Percentiles rank a stretch among this genome's conserved stretches.
phyloP scores from a whole-genome alignment of 2,329 filamentous ascomycete species.

The Lasiodiplodia gonubiensis region DNA sequence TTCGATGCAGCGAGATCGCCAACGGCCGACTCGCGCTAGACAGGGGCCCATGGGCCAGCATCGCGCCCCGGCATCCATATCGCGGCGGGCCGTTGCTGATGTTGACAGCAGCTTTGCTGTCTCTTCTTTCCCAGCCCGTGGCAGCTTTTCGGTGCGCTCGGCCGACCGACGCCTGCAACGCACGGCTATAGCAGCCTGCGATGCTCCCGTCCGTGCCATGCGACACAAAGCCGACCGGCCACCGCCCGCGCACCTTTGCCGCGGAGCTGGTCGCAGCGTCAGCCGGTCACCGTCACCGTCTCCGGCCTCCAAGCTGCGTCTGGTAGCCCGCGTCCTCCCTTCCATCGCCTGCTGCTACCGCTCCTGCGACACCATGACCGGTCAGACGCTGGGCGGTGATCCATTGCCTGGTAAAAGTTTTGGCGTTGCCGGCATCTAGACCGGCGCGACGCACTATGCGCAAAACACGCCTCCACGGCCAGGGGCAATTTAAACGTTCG shows the following conservation, averaged over 20 bases:
- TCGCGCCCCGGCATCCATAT: constrained; percentile 13
- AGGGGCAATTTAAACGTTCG: constrained; percentile 25
- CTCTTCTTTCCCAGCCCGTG: background rate
- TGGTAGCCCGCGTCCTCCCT: too few species aligned
- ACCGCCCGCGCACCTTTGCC: background rate
- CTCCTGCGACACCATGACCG: constrained; percentile 13
- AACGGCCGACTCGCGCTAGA: constrained; percentile 9
- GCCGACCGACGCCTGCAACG: constrained; percentile 11
- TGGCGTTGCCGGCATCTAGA: constrained; percentile 17
- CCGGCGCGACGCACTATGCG: constrained; percentile 17
- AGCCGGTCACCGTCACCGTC: background rate
- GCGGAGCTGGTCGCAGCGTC: background rate
- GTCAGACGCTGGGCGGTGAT: background rate
- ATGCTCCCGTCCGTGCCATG: constrained; percentile 9
- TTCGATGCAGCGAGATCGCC: constrained; percentile 27
- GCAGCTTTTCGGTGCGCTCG: constrained; percentile 10
- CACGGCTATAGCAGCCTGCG: background rate
- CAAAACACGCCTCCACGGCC: constrained; percentile 12
- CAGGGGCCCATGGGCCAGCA: constrained; percentile 9
- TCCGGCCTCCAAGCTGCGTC: background rate
- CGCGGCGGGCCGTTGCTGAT: constrained; percentile 22
- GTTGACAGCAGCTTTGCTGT: constrained; percentile 22
- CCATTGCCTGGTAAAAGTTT: constrained; percentile 15
- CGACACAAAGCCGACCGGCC: constrained; percentile 17
- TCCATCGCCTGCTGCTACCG: background rate